phyloP scores from a whole-genome alignment of 306 rosid genomes.

The Pyrus bretschneideri region DNA sequence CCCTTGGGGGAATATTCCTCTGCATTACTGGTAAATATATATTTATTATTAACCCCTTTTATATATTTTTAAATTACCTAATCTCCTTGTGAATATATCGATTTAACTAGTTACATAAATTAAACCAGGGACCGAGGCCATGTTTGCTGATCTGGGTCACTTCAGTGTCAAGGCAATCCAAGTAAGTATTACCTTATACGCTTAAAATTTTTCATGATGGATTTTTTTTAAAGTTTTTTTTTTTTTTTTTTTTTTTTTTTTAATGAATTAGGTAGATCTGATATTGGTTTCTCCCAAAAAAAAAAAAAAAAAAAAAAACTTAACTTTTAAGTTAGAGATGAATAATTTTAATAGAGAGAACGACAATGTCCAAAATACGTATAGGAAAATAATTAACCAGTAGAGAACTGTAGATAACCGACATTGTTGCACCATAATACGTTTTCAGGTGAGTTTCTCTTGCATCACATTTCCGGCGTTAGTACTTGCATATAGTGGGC shows the following conservation, averaged over 20 bases:
- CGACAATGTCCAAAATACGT: no score
- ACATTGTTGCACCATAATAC: not conserved
- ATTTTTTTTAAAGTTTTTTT: no score
- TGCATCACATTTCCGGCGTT: constrained; percentile 42
- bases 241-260: no score
- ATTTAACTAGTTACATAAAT: not conserved
- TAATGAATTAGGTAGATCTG: not conserved
- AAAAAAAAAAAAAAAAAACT: no score
- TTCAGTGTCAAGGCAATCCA: constrained; percentile 64
- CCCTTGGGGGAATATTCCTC: constrained; percentile 57
- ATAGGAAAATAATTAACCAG: not conserved
- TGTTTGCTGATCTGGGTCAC: constrained; percentile 96
- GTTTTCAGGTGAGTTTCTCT: constrained; percentile 52
- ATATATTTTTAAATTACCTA: not conserved
- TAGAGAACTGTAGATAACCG: no score
- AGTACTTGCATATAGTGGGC: constrained; percentile 37
- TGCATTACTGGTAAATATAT: constrained; percentile 42
- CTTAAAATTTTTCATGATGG: not conserved
- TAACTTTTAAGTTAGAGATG: not conserved
- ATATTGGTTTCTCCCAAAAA: not conserved
- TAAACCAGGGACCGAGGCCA: constrained; percentile 66
- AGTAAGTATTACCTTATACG: constrained; percentile 24
- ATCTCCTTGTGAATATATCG: not conserved
- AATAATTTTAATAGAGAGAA: no score
- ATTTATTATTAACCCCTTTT: not conserved